These are phyloP conservation scores for Remersonia thermophila DNA, from an alignment of 2,329 filamentous ascomycete species.

Conservation along the genomic window DNA sequence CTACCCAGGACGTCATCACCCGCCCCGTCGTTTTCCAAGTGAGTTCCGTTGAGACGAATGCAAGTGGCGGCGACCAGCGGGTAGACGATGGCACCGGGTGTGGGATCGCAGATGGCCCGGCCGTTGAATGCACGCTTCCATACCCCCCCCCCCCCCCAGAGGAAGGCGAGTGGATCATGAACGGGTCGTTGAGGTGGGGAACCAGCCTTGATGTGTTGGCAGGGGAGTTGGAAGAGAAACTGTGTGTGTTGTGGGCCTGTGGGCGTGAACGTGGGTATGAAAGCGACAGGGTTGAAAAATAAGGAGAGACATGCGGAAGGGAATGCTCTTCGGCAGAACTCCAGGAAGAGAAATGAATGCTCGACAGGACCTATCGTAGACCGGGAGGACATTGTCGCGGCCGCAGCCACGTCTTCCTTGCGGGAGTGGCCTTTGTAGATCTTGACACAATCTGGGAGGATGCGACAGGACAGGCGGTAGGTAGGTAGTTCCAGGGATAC, in stretches of 20 bases:
- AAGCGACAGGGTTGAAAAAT: slow-evolving; percentile 8
- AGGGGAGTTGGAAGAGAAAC: slow-evolving; percentile 3
- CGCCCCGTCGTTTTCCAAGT: neutral
- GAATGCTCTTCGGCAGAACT: no score
- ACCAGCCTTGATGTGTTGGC: slow-evolving; percentile 5
- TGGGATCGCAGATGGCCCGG: slow-evolving; percentile 11
- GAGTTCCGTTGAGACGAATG: neutral
- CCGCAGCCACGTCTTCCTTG: no score
- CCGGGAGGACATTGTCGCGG: no score
- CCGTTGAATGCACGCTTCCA: slow-evolving; percentile 21
- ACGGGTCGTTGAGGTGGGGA: slow-evolving; percentile 16
- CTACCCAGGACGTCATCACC: neutral
- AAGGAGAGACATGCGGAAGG: slow-evolving; percentile 9
- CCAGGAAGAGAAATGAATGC: no score
- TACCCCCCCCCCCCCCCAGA: no score
- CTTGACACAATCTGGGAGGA: no score
- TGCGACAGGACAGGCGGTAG: no score
- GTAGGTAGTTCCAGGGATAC: no score
- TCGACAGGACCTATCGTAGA: no score
- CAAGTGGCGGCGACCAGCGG: slow-evolving; percentile 8
- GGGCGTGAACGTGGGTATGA: neutral
- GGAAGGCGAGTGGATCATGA: slow-evolving; percentile 16
- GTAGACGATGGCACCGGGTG: slow-evolving; percentile 5
- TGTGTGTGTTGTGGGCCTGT: neutral
- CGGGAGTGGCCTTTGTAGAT: neutral